Evolutionary conservation across 768 basidiomycete genomes (phyloP), one percentile per base, ranked within the genome.

Genomic region (Obba rivulosa): DNA sequence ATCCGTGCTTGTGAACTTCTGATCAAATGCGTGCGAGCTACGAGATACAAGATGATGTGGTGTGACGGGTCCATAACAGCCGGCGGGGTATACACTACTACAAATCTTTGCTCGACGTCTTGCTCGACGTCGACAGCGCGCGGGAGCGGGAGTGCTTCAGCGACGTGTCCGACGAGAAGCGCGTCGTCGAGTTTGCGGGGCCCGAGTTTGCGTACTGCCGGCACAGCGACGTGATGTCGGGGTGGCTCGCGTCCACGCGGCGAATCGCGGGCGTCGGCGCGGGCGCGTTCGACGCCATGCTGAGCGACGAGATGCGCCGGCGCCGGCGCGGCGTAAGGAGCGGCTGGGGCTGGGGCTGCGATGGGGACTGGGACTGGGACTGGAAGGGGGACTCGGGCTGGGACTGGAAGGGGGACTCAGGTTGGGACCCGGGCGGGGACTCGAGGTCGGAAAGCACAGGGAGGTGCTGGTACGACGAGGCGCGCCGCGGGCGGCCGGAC

Each of bases 151-250:
- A 5, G 28, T 31, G 5, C 28, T 31, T 5, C 13, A 4, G 36
- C 25, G 46, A 14, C 11, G 21, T 34, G 34, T 62, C 54, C 4
- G 71, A 63, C 52, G 72, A 72, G 54, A 71, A 77, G 42, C 74
- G 68, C 43, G 66, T 62, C 16, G 80, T 83, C 62, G 76, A 69
- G 55, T 80, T 81, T 34, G 81, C 82, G 8, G 83, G 80, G 4
- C 84, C 81, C 7, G 69, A 61, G 8, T 65, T 61, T 1, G 76
- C 64, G 80, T 80, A 87, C 44, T 79, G 71, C 48, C 79, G 68
- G 46, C 83, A 78, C 16, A 86, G 71, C 7, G 74, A 70, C n/a
- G 70, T 62, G 38, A 86, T 73, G 57, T 81, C 78, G 10, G 80
- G 69, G 57, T 83, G 78, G 51, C 80, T 84, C 17, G 61, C 65